phyloP scores from a whole-genome alignment of 2,329 filamentous ascomycete genomes.

The Pseudopithomyces chartarum region DNA sequence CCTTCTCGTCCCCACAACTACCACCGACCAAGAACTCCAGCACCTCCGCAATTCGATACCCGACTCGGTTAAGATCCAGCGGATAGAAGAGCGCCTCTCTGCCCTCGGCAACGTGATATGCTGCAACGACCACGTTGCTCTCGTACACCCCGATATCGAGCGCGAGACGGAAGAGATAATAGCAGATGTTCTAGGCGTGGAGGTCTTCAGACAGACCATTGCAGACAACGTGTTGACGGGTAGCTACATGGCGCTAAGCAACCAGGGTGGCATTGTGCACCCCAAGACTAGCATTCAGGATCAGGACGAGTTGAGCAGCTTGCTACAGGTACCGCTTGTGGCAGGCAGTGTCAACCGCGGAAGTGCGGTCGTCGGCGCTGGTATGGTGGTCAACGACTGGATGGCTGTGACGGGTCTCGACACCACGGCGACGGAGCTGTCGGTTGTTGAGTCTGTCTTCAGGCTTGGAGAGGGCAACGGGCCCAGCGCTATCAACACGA shows the following conservation, averaged over 20 bases:
- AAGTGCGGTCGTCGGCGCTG: constrained; percentile 91
- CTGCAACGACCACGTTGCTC: constrained; percentile 93
- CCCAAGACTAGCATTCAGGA: constrained; percentile 97
- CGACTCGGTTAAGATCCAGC: constrained; percentile 89
- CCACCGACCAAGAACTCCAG: constrained; percentile 97
- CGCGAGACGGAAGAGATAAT: constrained; percentile 99
- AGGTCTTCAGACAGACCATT: constrained; percentile 92
- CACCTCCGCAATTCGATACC: constrained; percentile 95
- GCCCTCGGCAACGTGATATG: constrained; percentile 97
- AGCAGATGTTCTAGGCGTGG: constrained; percentile 87
- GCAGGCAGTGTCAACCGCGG: constrained; percentile 94
- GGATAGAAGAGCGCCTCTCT: constrained; percentile 95
- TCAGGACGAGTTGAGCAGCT: constrained; percentile 91
- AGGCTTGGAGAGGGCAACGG: constrained; percentile 83
- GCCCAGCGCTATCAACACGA: constrained; percentile 77
- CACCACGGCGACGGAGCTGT: constrained; percentile 96
- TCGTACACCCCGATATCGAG: constrained; percentile 95
- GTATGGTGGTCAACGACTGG: constrained; percentile 98
- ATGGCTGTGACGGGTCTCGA: constrained; percentile 86
- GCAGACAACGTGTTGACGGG: constrained; percentile 97
- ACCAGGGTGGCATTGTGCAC: constrained; percentile 95
- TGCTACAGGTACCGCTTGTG: constrained; percentile 94
- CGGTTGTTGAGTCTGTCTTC: constrained; percentile 96
- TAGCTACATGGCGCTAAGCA: constrained; percentile 94
- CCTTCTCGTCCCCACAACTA: constrained; percentile 92